Conservation (phyloP, 352 stramenopile genomes). For the Phytophthora uliginosa region DNA sequence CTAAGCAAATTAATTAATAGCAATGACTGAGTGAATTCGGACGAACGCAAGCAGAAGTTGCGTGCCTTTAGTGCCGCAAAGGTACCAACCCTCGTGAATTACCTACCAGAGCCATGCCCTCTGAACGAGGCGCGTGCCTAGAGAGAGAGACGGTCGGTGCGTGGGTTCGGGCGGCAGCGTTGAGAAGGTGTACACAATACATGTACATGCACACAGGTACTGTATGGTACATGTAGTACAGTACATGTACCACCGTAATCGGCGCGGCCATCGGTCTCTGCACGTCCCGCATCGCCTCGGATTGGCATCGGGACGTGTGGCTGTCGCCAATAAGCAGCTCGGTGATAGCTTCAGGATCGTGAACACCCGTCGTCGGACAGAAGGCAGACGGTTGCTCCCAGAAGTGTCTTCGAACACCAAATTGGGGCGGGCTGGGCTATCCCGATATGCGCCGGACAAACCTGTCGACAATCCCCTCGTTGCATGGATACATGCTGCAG, state of each 20-base stretch:
- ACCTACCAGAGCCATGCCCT: background rate
- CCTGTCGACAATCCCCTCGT: background rate
- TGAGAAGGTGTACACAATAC: background rate
- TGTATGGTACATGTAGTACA: too few relatives aligned
- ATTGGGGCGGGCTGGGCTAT: background rate
- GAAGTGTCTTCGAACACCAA: slow-evolving; percentile 16
- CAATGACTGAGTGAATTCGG: background rate
- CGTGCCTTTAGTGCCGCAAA: background rate
- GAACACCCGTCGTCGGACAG: slow-evolving; percentile 18
- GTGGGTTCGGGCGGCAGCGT: background rate
- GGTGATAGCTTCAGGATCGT: slow-evolving; percentile 29
- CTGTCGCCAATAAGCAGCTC: slow-evolving; percentile 34
- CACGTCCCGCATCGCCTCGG: slow-evolving; percentile 14
- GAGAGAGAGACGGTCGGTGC: slow-evolving; percentile 8
- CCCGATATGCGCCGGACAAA: background rate
- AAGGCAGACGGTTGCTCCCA: background rate
- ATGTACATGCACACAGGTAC: too few relatives aligned
- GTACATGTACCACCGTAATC: background rate
- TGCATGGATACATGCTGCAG: background rate
- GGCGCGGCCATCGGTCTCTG: slow-evolving; percentile 12
- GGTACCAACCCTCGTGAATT: background rate
- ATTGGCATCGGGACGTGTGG: slow-evolving; percentile 30
- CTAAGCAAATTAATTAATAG: slow-evolving; percentile 36
- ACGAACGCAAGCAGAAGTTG: background rate
- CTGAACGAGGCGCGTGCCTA: background rate